Evolutionary conservation across 305 asterid species (phyloP).

Genomic region (Stenogyne calaminthoides): DNA sequence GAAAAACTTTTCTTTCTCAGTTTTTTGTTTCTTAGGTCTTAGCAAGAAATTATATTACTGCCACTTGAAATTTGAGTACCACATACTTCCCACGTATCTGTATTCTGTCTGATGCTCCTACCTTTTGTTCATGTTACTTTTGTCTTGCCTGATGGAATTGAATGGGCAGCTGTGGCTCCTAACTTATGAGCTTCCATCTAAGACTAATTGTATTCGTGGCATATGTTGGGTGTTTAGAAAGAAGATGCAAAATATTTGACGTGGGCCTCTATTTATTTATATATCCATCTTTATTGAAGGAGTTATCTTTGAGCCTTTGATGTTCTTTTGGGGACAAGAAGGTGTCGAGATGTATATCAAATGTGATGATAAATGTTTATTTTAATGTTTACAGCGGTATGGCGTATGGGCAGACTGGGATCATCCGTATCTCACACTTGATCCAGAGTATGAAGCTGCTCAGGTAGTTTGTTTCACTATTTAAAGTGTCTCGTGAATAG

Average conservation of each 20-base stretch:
- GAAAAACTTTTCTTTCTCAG: not conserved
- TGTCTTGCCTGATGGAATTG: conserved; percentile 3
- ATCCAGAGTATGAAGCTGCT: conserved; percentile 99
- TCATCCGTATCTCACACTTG: conserved; percentile 93
- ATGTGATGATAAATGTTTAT: conserved; percentile 24
- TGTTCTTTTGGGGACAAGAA: conserved; percentile 1
- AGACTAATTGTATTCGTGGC: conserved; percentile 1
- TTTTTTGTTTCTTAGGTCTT: conserved; percentile 3
- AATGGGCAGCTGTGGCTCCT: conserved; percentile 21
- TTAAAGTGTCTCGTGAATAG: conserved; percentile 14
- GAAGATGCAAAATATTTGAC: not conserved
- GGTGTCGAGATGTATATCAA: not conserved
- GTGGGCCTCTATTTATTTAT: not conserved
- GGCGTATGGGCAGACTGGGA: conserved; percentile 99
- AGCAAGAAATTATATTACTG: conserved; percentile 17
- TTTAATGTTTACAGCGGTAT: conserved; percentile 59
- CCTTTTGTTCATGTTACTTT: conserved; percentile 4
- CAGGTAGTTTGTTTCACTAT: conserved; percentile 58
- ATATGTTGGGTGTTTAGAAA: not conserved
- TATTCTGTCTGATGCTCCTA: conserved; percentile 6
- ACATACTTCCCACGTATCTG: not conserved
- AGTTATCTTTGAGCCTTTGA: conserved; percentile 6
- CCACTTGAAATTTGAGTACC: not conserved
- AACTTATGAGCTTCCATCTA: conserved; percentile 20
- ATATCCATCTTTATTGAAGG: conserved; percentile 7